Conservation (phyloP, 1,139 yeast genomes). For the Candida sanyaensis region DNA sequence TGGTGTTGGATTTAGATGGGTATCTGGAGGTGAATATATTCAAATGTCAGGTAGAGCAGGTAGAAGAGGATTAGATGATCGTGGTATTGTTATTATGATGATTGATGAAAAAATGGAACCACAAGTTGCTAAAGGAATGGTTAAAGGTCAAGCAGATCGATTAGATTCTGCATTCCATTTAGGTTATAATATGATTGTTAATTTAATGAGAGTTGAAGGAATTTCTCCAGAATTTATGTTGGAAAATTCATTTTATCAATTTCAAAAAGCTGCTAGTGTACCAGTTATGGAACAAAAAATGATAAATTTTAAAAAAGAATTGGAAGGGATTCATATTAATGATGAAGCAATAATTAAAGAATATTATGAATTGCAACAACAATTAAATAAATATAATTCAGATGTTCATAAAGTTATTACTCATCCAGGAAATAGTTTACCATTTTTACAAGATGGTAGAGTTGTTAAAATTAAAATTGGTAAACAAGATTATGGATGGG, state of each 20-base stretch:
- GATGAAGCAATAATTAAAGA: conserved; percentile 77
- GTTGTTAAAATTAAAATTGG: conserved; percentile 67
- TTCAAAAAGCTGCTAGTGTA: conserved; percentile 88
- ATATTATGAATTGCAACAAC: conserved; percentile 78
- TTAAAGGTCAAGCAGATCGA: conserved; percentile 96
- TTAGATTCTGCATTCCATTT: conserved; percentile 95
- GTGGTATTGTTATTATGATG: conserved; percentile 99
- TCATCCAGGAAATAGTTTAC: conserved; percentile 85
- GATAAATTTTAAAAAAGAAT: conserved; percentile 50
- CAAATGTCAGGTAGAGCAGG: conserved; percentile 99
- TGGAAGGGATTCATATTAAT: conserved; percentile 56
- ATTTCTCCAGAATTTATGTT: conserved; percentile 97
- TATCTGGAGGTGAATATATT: conserved; percentile 97
- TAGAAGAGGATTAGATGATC: conserved; percentile 97
- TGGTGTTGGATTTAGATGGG: conserved; percentile 97
- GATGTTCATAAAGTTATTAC: conserved; percentile 85
- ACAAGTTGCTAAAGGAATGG: conserved; percentile 98
- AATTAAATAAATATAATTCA: conserved; percentile 66
- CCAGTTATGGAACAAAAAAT: conserved; percentile 77
- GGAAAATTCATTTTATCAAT: conserved; percentile 91
- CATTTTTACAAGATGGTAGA: conserved; percentile 88
- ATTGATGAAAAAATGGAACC: conserved; percentile 99
- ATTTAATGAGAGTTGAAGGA: conserved; percentile 95
- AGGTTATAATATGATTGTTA: conserved; percentile 96
- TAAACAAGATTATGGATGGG: conserved; percentile 87